Evolutionary conservation across 2,329 filamentous ascomycete genomes (phyloP).

Genomic region (Fusarium pininemorale): DNA sequence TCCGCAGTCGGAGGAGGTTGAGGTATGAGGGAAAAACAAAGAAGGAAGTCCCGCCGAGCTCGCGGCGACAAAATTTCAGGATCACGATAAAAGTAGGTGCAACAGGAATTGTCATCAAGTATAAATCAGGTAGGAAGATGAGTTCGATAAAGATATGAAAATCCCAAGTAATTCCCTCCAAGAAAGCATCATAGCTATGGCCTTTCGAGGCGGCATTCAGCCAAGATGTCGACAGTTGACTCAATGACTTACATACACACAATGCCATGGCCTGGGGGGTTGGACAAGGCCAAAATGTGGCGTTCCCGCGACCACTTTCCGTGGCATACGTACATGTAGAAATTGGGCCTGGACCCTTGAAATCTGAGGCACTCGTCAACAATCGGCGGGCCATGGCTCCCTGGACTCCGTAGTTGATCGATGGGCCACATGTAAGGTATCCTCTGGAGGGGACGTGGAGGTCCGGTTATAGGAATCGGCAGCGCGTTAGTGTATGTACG

Average conservation of each 20-base stretch:
- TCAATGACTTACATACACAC: background rate
- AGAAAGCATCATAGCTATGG: background rate
- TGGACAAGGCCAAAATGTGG: background rate
- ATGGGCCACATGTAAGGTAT: background rate
- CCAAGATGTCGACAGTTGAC: background rate
- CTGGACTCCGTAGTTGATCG: constrained; percentile 1
- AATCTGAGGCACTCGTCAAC: constrained; percentile 23
- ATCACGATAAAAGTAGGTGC: background rate
- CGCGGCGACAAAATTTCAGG: constrained; percentile 8
- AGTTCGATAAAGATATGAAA: too few relatives aligned
- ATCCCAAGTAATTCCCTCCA: background rate
- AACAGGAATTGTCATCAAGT: background rate
- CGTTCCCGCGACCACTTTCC: background rate
- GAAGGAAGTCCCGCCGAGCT: constrained; percentile 28
- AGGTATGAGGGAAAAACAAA: constrained; percentile 23
- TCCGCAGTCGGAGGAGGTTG: constrained; percentile 28
- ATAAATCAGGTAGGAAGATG: background rate
- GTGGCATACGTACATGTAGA: constrained; percentile 3
- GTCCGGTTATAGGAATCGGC: constrained; percentile 15
- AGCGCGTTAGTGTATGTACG: background rate
- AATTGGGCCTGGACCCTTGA: constrained; percentile 29
- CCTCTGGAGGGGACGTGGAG: background rate
- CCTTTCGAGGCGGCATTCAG: background rate
- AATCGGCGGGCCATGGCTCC: constrained; percentile 16
- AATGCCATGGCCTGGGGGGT: background rate